Evolutionary conservation across 1,284 basidiomycete genomes (phyloP).

Genomic region (Somion occarium): DNA sequence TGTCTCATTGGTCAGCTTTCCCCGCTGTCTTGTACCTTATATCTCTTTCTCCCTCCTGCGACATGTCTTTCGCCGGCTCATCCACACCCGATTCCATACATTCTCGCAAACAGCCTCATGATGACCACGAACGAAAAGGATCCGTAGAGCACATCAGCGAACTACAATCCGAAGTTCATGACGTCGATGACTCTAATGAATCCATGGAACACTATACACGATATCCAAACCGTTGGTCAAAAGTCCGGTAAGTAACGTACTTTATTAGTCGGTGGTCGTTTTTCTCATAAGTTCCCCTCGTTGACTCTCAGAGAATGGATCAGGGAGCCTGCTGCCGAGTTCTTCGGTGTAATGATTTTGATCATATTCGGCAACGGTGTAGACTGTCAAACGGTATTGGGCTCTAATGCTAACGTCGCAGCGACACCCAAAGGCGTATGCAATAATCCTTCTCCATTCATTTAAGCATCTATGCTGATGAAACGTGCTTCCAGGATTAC

Average conservation of each 20-base stretch:
- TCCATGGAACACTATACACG: conserved; percentile 23
- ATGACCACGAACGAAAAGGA: neutral
- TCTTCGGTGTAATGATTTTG: conserved; percentile 62
- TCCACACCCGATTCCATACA: no score
- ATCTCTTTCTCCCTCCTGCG: neutral
- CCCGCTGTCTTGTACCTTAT: neutral
- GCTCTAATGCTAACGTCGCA: conserved; percentile 43
- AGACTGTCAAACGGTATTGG: conserved; percentile 59
- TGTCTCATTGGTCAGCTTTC: neutral
- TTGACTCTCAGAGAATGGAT: conserved; percentile 33
- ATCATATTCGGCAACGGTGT: conserved; percentile 64
- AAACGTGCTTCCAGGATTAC: conserved; percentile 38
- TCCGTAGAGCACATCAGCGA: neutral
- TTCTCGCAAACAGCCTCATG: neutral
- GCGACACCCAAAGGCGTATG: conserved; percentile 56
- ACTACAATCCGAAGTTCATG: neutral
- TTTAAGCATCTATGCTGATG: neutral
- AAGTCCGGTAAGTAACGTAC: conserved; percentile 39
- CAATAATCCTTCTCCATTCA: conserved; percentile 13
- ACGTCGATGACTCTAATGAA: neutral
- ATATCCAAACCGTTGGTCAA: conserved; percentile 54
- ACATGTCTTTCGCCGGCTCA: neutral
- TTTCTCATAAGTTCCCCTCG: neutral
- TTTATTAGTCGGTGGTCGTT: neutral
- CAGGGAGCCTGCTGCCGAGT: conserved; percentile 65